A percentile compares a stretch with the other conserved stretches of the same genome.
Conservation (phyloP, 257 asterid species). For the Fraxinus cuspidata region DNA sequence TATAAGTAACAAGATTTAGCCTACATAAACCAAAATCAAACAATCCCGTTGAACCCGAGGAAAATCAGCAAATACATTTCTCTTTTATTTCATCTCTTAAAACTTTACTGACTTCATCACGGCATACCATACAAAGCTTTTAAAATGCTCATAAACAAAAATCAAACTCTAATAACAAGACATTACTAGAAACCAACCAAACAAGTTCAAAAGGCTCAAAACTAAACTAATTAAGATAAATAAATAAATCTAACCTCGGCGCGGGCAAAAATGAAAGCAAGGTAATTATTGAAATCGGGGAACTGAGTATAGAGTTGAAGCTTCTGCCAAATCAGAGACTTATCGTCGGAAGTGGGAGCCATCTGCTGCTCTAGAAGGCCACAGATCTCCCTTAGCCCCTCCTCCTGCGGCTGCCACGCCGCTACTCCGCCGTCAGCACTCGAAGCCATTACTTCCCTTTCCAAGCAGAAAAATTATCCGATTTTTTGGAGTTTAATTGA, state of each 20-base stretch:
- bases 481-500: not conserved
- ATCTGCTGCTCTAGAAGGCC: conserved; percentile 91
- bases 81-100: not conserved
- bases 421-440: conserved; percentile 39
- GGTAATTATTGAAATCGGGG: conserved; percentile 97
- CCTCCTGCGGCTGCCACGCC: conserved; percentile 85
- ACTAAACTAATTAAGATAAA: not conserved
- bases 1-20: not conserved
- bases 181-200: not conserved
- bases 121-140: not conserved
- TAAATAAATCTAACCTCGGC: conserved; percentile 54
- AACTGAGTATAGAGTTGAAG: conserved; percentile 89
- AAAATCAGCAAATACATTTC: not conserved
- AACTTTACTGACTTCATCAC: not conserved
- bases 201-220: not conserved
- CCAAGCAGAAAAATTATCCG: not conserved
- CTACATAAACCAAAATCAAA: conserved; percentile 16
- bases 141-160: not conserved
- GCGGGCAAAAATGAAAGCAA: conserved; percentile 79
- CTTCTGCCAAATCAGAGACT: conserved; percentile 76
- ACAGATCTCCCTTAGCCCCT: conserved; percentile 93
- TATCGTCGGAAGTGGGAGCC: conserved; percentile 78
- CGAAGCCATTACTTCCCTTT: conserved; percentile 46
- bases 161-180: not conserved
- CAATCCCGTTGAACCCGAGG: conserved; percentile 19